Conservation (phyloP, 495 filamentous ascomycete species). For the Penicillium taxi region DNA sequence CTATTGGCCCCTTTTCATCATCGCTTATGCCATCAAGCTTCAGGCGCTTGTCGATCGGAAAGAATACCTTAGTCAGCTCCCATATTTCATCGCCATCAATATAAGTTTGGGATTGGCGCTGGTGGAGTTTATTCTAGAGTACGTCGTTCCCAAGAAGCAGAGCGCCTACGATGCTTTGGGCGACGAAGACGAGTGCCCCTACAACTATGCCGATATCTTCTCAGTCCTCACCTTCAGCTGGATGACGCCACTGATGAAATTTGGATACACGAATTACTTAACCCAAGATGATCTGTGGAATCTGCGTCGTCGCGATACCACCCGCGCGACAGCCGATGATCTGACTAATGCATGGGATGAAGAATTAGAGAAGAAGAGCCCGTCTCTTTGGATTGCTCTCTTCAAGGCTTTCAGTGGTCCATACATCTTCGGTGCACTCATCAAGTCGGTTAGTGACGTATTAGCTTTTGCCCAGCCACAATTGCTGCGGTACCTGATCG, state of each 20-base stretch:
- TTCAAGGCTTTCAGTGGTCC: constrained; percentile 78
- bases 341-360: constrained; percentile 72
- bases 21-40: constrained; percentile 75
- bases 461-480: constrained; percentile 90
- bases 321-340: constrained; percentile 53
- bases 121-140: constrained; percentile 76
- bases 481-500: constrained; percentile 74
- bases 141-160: constrained; percentile 80
- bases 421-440: constrained; percentile 68
- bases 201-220: constrained; percentile 91
- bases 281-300: constrained; percentile 98
- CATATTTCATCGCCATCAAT: constrained; percentile 75
- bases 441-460: constrained; percentile 78
- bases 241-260: constrained; percentile 98
- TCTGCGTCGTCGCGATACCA: constrained; percentile 71
- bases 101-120: constrained; percentile 64
- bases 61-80: constrained; percentile 51
- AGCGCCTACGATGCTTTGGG: constrained; percentile 75
- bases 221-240: constrained; percentile 91
- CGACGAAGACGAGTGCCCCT: constrained; percentile 88
- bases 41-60: constrained; percentile 77
- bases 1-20: constrained; percentile 89
- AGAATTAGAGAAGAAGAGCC: constrained; percentile 65
- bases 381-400: constrained; percentile 87
- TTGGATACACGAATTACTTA: constrained; percentile 83